phyloP scores from a whole-genome alignment of 208 protist species.

The Trypanosoma brucei region DNA sequence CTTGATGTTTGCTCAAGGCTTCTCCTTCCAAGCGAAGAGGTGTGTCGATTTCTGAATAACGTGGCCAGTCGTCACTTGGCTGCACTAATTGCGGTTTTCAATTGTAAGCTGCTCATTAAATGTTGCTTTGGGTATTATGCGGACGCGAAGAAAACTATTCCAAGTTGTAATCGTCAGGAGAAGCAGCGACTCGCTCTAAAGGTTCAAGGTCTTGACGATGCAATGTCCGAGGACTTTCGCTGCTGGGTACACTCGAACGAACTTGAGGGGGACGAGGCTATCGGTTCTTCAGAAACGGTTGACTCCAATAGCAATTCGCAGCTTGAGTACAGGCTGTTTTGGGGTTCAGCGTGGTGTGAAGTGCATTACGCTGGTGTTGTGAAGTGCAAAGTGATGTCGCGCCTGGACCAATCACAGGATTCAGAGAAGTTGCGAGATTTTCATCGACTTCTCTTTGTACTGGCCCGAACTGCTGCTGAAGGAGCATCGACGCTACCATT shows the following conservation, averaged over 20 bases:
- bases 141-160: conserved; percentile 22
- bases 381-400: conserved; percentile 19
- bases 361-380: conserved; percentile 26
- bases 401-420: conserved; percentile 18
- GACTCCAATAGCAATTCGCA: not conserved
- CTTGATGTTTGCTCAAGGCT: conserved; percentile 58
- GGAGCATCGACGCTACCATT: conserved; percentile 15
- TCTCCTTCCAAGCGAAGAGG: conserved; percentile 25
- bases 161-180: conserved; percentile 27
- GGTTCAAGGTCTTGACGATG: conserved; percentile 27
- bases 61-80: conserved; percentile 37
- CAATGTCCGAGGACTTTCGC: conserved; percentile 29
- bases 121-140: conserved; percentile 30
- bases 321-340: conserved; percentile 13
- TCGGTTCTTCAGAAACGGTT: not conserved
- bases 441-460: conserved; percentile 41
- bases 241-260: conserved; percentile 15
- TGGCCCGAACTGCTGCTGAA: conserved; percentile 48
- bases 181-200: conserved; percentile 32
- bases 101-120: conserved; percentile 23
- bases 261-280: not conserved
- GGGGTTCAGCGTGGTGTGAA: conserved; percentile 26
- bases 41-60: conserved; percentile 31
- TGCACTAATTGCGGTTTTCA: conserved; percentile 30
- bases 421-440: conserved; percentile 28